A percentile compares a stretch with the other conserved stretches of the same genome.
phyloP scores from a whole-genome alignment of 1,284 basidiomycete genomes.

The Moniliophthora roreri region DNA sequence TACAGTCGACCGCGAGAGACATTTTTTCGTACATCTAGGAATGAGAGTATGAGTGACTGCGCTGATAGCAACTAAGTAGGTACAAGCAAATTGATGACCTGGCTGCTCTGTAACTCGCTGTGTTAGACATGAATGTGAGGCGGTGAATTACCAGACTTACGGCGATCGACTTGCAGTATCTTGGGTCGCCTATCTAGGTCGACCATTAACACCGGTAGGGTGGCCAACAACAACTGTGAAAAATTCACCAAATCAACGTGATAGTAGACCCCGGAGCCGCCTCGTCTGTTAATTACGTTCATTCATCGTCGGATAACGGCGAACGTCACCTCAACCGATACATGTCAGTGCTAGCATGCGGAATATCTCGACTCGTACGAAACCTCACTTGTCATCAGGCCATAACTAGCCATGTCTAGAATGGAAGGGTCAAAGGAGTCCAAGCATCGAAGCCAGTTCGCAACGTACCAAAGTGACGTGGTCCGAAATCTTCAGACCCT shows the following conservation, averaged over 20 bases:
- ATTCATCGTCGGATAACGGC: conserved; percentile 49
- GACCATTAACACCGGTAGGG: conserved; percentile 1
- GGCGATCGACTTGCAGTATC: conserved; percentile 67
- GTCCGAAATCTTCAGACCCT: conserved; percentile 55
- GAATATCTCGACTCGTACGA: too few relatives aligned
- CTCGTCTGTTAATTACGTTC: conserved; percentile 58
- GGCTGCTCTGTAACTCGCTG: conserved; percentile 35
- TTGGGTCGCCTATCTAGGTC: conserved; percentile 48
- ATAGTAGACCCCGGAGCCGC: conserved; percentile 71
- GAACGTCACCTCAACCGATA: conserved; percentile 57
- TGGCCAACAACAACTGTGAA: neutral
- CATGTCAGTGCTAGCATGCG: neutral
- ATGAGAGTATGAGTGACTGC: conserved; percentile 5
- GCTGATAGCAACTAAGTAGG: neutral
- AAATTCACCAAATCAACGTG: conserved; percentile 53
- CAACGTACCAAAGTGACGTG: conserved; percentile 47
- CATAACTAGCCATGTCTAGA: conserved; percentile 36
- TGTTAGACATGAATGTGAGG: neutral
- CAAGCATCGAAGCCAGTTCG: neutral
- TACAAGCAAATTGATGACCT: conserved; percentile 37
- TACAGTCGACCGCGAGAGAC: conserved; percentile 54
- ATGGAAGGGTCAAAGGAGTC: too few relatives aligned
- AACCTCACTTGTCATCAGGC: conserved; percentile 57
- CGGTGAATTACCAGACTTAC: conserved; percentile 47
- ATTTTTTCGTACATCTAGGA: too few relatives aligned